These are phyloP conservation scores for Pseudopyrenochaeta lycopersici DNA, from an alignment of 2,329 filamentous ascomycete species.

Conservation along the genomic window DNA sequence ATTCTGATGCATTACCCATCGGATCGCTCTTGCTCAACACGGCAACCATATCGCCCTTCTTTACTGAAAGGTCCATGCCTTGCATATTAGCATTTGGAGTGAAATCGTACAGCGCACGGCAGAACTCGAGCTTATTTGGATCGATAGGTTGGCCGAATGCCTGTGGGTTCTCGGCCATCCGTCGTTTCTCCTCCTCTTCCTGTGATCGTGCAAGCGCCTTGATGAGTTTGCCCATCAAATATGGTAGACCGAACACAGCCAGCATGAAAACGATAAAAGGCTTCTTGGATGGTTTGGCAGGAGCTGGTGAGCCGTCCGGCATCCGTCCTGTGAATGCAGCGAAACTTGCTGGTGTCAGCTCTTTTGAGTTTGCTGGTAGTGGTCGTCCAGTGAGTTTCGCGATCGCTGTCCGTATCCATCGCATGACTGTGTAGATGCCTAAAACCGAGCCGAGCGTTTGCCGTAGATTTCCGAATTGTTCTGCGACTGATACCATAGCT, in stretches of 20 bases:
- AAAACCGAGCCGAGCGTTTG: constrained; percentile 93
- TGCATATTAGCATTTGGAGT: constrained; percentile 74
- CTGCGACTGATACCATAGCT: constrained; percentile 97
- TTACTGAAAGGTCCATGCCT: constrained; percentile 87
- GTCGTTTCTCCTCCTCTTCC: constrained; percentile 79
- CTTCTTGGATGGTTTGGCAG: constrained; percentile 84
- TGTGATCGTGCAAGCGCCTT: constrained; percentile 81
- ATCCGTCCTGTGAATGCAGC: constrained; percentile 82
- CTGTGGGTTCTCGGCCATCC: constrained; percentile 61
- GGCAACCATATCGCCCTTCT: constrained; percentile 94
- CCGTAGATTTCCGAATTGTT: constrained; percentile 92
- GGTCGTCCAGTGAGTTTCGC: constrained; percentile 94
- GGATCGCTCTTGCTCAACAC: constrained; percentile 93
- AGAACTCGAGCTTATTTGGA: constrained; percentile 93
- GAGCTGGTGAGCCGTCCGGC: constrained; percentile 71
- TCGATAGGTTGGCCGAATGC: constrained; percentile 69
- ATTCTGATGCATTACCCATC: constrained; percentile 89
- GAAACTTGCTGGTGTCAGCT: constrained; percentile 90
- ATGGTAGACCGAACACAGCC: constrained; percentile 93
- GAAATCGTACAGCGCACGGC: constrained; percentile 93
- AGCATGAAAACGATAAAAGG: constrained; percentile 95
- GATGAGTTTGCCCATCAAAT: constrained; percentile 97
- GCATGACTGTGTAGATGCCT: constrained; percentile 93
- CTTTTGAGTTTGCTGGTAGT: constrained; percentile 83
- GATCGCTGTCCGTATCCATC: constrained; percentile 90